Percentiles rank a stretch among this genome's conserved stretches.
phyloP scores from a whole-genome alignment of 768 basidiomycete genomes.

The Tricholoma bakamatsutake region DNA sequence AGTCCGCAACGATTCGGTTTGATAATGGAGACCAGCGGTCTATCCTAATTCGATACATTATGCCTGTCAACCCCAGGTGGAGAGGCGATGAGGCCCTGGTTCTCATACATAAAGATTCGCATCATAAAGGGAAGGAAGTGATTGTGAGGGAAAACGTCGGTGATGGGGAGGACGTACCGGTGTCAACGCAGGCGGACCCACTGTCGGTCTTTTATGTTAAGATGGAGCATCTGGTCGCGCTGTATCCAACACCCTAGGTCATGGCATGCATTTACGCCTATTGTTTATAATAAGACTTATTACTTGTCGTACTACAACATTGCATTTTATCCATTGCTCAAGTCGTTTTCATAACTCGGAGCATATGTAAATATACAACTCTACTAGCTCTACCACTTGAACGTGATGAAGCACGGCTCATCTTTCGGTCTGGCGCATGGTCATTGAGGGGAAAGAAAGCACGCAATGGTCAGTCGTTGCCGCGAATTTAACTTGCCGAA shows the following conservation, averaged over 20 bases:
- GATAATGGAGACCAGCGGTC: slow-evolving; percentile 26
- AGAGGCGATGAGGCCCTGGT: slow-evolving; percentile 46
- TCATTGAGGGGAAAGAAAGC: not conserved
- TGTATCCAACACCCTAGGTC: slow-evolving; percentile 16
- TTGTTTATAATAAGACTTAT: too few species aligned
- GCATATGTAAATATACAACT: too few species aligned
- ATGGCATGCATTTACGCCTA: too few species aligned
- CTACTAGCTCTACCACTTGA: not conserved
- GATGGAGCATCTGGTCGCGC: slow-evolving; percentile 28
- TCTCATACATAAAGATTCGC: slow-evolving; percentile 30
- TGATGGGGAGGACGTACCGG: slow-evolving; percentile 27
- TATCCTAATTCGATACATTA: slow-evolving; percentile 36
- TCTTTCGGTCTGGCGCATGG: not conserved
- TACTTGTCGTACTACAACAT: too few species aligned
- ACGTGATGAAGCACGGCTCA: not conserved
- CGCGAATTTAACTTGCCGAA: not conserved
- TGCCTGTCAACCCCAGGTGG: slow-evolving; percentile 30
- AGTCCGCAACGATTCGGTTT: slow-evolving; percentile 21
- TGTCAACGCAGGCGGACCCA: slow-evolving; percentile 31
- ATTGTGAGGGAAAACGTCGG: slow-evolving; percentile 33
- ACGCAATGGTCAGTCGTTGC: not conserved
- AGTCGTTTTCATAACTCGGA: too few species aligned
- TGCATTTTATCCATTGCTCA: too few species aligned
- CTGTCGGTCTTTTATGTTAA: slow-evolving; percentile 30
- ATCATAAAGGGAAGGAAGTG: slow-evolving; percentile 37